These are phyloP conservation scores for Lactifluus echinatus DNA, from an alignment of 768 basidiomycete genomes.

Conservation along the genomic window DNA sequence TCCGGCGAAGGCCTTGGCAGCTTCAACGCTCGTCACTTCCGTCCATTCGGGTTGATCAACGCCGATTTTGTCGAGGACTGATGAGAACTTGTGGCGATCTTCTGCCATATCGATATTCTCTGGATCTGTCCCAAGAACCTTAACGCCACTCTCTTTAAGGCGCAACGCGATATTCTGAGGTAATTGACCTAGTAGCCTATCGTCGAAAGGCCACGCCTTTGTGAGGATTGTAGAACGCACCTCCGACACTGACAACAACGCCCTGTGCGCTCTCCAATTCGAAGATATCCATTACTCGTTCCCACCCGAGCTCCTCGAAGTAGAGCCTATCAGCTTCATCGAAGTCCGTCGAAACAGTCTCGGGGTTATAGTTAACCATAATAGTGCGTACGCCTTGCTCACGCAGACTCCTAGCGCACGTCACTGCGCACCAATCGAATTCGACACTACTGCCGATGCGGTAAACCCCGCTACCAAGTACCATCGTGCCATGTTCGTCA, in stretches of 20 bases:
- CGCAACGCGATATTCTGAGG: constrained; percentile 98
- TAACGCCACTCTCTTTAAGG: constrained; percentile 83
- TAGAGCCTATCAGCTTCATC: constrained; percentile 99
- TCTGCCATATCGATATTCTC: constrained; percentile 93
- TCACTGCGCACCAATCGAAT: constrained; percentile 99
- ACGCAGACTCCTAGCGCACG: constrained; percentile 86
- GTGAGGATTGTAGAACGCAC: constrained; percentile 36
- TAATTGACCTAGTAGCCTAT: constrained; percentile 66
- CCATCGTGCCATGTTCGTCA: constrained; percentile 97
- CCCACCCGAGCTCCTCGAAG: constrained; percentile 97
- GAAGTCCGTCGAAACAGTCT: constrained; percentile 98
- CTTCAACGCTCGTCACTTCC: constrained; percentile 80
- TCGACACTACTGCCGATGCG: constrained; percentile 98
- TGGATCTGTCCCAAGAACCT: constrained; percentile 94
- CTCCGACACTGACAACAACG: constrained; percentile 94
- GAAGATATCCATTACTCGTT: constrained; percentile 99
- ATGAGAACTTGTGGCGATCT: constrained; percentile 98
- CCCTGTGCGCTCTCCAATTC: constrained; percentile 90
- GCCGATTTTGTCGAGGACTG: constrained; percentile 86
- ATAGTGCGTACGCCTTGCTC: constrained; percentile 91
- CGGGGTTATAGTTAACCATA: constrained; percentile 99
- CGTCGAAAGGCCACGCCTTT: not conserved
- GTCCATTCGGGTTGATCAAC: constrained; percentile 97
- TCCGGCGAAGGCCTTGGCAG: constrained; percentile 85
- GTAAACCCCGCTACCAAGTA: constrained; percentile 95